Evolutionary conservation across 176 grass and related monocot genomes (phyloP), one percentile per base, ranked within the genome.

Genomic region (Metroxylon sagu): DNA sequence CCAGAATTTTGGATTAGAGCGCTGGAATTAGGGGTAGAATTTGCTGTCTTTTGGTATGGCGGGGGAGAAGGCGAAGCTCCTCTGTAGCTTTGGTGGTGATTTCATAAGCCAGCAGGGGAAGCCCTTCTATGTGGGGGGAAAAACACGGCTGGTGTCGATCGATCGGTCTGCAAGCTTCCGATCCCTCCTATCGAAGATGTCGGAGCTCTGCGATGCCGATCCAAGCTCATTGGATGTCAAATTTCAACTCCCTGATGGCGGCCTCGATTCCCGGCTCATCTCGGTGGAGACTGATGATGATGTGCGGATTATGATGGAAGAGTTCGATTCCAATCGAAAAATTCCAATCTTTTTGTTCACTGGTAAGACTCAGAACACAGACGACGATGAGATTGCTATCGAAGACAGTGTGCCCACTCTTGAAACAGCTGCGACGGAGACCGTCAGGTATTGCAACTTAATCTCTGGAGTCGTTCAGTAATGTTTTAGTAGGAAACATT

Each of bases 111-210:
- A 68, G 18, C 65, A 56, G 14, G 53, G 65, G 18, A 55, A 52
- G 65, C 6, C 65, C 26, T 56, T 56, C 28, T 68, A 68, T 52
- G 52, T 56, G 6, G 65, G 65, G 26, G 65, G 65, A 2, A 68
- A 68, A 52, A 68, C 65, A 16, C 29, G 52, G 26, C 26, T 68
- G 29, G 28, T 68, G 25, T 35, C 65, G 18, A 56, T 68, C 15
- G 52, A 68, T 54, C 65, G 65, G 65, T 68, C 65, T 18, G 65
- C 29, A 12, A 48, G 65, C 65, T 68, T 68, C 65, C 65, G 53
- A 16, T 39, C 65, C 5, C 27, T 68, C 14, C 4, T 68, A 4
- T 5, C 26, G n/a, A 68, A 68, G 52, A 68, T 68, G 65, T 68
- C 65, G 18, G 65, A 68, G 26, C 51, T 68, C 29, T 68, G 18